A percentile compares a stretch with the other conserved stretches of the same genome.
Conservation (phyloP, 352 stramenopile species). For the Globisporangium viniferum region DNA sequence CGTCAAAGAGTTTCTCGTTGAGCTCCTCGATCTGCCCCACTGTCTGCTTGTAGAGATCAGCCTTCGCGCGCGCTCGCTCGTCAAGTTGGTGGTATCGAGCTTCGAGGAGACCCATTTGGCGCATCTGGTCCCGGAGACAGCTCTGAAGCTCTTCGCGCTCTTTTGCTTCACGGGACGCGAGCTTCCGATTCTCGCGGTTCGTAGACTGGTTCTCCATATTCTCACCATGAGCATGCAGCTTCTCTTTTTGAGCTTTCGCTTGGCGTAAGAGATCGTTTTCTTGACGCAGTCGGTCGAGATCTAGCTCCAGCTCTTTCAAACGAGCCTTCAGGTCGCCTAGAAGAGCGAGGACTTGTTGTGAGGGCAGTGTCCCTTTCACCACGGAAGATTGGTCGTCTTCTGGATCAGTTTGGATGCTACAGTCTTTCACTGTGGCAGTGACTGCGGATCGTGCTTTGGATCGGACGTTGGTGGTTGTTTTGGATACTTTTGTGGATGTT, state of each 20-base stretch:
- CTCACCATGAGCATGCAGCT: not conserved
- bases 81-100: constrained; percentile 47
- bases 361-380: not conserved
- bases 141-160: constrained; percentile 31
- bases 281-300: constrained; percentile 38
- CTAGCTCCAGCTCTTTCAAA: constrained; percentile 39
- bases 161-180: not conserved
- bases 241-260: constrained; percentile 12
- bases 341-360: constrained; percentile 15
- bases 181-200: not conserved
- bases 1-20: constrained; percentile 37
- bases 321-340: constrained; percentile 38
- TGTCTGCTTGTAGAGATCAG: constrained; percentile 38
- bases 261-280: constrained; percentile 54
- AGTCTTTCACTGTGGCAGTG: not conserved
- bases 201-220: not conserved
- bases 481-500: constrained; percentile 1
- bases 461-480: not conserved
- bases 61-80: constrained; percentile 32
- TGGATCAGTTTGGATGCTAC: constrained; percentile 8
- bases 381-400: not conserved
- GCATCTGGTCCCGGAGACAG: constrained; percentile 29
- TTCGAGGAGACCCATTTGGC: constrained; percentile 53
- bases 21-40: constrained; percentile 34
- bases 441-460: not conserved